phyloP scores from a whole-genome alignment of 2,329 filamentous ascomycete species.

The Blastomyces emzantsi region DNA sequence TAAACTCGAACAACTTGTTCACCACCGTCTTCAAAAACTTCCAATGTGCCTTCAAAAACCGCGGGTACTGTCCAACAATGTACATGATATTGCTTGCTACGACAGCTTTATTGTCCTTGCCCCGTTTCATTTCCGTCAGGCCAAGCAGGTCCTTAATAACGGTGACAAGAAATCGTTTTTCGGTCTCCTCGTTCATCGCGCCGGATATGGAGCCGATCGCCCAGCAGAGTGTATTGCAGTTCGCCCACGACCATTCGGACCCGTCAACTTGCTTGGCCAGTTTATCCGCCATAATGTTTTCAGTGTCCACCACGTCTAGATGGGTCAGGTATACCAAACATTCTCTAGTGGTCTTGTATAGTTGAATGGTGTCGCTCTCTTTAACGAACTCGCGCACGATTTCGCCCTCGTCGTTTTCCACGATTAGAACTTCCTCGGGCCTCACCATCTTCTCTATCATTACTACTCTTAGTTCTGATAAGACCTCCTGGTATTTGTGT shows the following conservation, averaged over 20 bases:
- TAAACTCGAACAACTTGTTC: conserved; percentile 99
- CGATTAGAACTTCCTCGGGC: conserved; percentile 93
- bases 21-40: conserved; percentile 99
- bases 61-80: conserved; percentile 96
- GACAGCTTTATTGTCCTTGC: conserved; percentile 98
- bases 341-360: conserved; percentile 98
- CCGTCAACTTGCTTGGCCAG: conserved; percentile 91
- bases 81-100: conserved; percentile 99
- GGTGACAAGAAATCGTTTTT: conserved; percentile 96
- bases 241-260: conserved; percentile 97
- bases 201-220: conserved; percentile 97
- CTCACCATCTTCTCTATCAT: conserved; percentile 99
- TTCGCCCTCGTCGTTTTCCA: conserved; percentile 99
- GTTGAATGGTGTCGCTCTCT: conserved; percentile 96
- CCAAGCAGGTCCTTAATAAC: conserved; percentile 98
- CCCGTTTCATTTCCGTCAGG: conserved; percentile 97
- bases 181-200: conserved; percentile 98
- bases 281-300: conserved; percentile 99
- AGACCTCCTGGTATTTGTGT: conserved; percentile 92
- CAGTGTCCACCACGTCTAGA: conserved; percentile 92
- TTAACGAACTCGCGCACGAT: conserved; percentile 99
- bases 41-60: conserved; percentile 98
- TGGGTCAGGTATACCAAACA: conserved; percentile 96
- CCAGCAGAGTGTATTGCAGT: conserved; percentile 99
- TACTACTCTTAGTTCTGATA: conserved; percentile 87